phyloP scores from a whole-genome alignment of 2,329 filamentous ascomycete species.

The Botrytis medusae region DNA sequence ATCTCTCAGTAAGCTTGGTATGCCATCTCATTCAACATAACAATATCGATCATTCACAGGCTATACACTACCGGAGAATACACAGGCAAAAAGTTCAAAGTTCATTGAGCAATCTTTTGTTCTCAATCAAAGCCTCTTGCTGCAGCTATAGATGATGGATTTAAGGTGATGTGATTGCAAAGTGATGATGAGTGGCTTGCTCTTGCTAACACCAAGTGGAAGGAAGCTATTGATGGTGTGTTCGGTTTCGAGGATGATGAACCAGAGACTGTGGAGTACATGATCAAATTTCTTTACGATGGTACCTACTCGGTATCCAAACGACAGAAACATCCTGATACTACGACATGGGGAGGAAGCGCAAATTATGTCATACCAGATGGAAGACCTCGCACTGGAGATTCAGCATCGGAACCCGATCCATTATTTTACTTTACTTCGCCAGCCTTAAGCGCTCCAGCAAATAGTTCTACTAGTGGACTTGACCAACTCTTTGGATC shows the following conservation, averaged over 20 bases:
- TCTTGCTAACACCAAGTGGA: background rate
- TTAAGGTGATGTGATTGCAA: slow-evolving; percentile 11
- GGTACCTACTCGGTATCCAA: slow-evolving; percentile 9
- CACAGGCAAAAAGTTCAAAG: slow-evolving; percentile 25
- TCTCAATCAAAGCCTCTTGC: slow-evolving; percentile 28
- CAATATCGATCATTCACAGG: background rate
- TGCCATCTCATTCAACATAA: background rate
- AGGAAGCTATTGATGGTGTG: slow-evolving; percentile 21
- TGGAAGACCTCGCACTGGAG: background rate
- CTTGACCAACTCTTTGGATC: background rate
- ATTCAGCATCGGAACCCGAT: background rate
- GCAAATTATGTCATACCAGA: background rate
- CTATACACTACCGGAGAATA: slow-evolving; percentile 22
- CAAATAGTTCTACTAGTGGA: background rate
- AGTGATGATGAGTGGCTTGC: background rate
- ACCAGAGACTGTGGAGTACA: slow-evolving; percentile 18
- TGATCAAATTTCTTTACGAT: slow-evolving; percentile 23
- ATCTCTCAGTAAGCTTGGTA: slow-evolving; percentile 10
- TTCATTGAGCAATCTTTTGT: slow-evolving; percentile 31
- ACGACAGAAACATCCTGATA: slow-evolving; percentile 14
- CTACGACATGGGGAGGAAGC: background rate
- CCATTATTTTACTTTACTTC: background rate
- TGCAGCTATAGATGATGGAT: slow-evolving; percentile 25
- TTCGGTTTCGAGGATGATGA: slow-evolving; percentile 24
- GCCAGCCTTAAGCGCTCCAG: background rate